Evolutionary conservation across 1,284 basidiomycete genomes (phyloP).

Genomic region (Sporisorium iseilematis-ciliati): DNA sequence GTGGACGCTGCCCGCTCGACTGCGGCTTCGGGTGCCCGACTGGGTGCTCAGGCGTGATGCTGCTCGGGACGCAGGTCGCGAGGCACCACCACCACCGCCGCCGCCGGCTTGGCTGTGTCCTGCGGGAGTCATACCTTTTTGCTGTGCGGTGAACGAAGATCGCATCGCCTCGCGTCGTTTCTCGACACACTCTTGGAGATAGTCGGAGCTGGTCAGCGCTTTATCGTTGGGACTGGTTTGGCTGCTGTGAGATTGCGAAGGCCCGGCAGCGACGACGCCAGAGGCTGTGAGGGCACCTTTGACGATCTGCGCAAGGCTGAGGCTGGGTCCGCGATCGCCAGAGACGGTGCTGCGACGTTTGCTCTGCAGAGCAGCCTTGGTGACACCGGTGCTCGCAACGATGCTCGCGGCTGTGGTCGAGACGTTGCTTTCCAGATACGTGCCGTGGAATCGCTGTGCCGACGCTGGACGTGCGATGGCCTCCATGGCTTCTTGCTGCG

Average conservation of each 20-base stretch:
- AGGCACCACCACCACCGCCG: slow-evolving; percentile 3
- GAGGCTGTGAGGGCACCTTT: slow-evolving; percentile 46
- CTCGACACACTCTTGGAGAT: slow-evolving; percentile 52
- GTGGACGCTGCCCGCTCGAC: slow-evolving; percentile 61
- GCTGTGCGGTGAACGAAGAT: slow-evolving; percentile 54
- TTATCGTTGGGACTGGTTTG: slow-evolving; percentile 39
- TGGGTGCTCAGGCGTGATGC: slow-evolving; percentile 52
- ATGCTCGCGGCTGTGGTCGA: slow-evolving; percentile 35
- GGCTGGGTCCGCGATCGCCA: slow-evolving; percentile 39
- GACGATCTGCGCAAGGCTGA: slow-evolving; percentile 52
- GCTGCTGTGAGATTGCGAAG: slow-evolving; percentile 28
- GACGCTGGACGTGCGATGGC: slow-evolving; percentile 42
- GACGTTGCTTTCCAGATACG: slow-evolving; percentile 30
- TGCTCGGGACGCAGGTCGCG: slow-evolving; percentile 41
- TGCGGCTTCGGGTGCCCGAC: slow-evolving; percentile 46
- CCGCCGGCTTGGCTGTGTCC: slow-evolving; percentile 4
- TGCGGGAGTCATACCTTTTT: slow-evolving; percentile 46
- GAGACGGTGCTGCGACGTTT: slow-evolving; percentile 52
- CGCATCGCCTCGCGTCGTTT: slow-evolving; percentile 52
- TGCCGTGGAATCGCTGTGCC: slow-evolving; percentile 38
- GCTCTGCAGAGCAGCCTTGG: slow-evolving; percentile 47
- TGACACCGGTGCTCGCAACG: slow-evolving; percentile 31
- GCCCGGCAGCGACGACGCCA: slow-evolving; percentile 33
- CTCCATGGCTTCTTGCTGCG: slow-evolving; percentile 29
- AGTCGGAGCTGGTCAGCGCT: slow-evolving; percentile 28